A percentile compares a stretch with the other conserved stretches of the same genome.
Evolutionary conservation across 495 filamentous ascomycete species (phyloP).

Genomic region (Penicillium steckii): DNA sequence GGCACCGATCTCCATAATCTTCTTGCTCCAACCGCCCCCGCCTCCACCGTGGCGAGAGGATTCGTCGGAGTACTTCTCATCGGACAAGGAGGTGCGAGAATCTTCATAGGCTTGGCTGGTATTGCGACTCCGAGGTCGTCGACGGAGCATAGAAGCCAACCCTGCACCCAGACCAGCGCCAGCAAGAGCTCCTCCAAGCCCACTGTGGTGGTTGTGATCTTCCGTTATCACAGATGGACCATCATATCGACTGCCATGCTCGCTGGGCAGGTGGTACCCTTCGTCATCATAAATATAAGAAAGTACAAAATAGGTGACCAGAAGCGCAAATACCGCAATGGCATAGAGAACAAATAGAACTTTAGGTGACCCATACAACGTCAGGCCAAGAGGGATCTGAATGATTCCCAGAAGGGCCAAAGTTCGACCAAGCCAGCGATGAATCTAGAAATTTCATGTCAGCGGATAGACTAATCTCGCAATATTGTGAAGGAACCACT

Average conservation of each 20-base stretch:
- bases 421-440: constrained; percentile 81
- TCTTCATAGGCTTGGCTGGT: constrained; percentile 38
- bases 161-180: constrained; percentile 61
- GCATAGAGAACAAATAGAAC: constrained; percentile 81
- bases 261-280: constrained; percentile 44
- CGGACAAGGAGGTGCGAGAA: constrained; percentile 52
- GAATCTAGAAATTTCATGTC: constrained; percentile 47
- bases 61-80: constrained; percentile 61
- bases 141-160: constrained; percentile 55
- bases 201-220: constrained; percentile 29
- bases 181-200: constrained; percentile 39
- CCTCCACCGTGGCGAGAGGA: constrained; percentile 24
- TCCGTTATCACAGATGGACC: constrained; percentile 37
- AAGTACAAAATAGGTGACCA: constrained; percentile 71
- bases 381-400: constrained; percentile 87
- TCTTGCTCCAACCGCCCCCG: constrained; percentile 56
- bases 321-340: constrained; percentile 63
- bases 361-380: constrained; percentile 88
- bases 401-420: constrained; percentile 77
- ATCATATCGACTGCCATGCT: constrained; percentile 55
- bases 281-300: constrained; percentile 60
- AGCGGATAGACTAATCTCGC: neutral
- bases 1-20: constrained; percentile 64
- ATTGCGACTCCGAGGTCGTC: constrained; percentile 35
- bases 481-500: constrained; percentile 12